These are phyloP conservation scores for Psilocybe sp. DNA, from an alignment of 768 basidiomycete genomes.

Conservation along the genomic window DNA sequence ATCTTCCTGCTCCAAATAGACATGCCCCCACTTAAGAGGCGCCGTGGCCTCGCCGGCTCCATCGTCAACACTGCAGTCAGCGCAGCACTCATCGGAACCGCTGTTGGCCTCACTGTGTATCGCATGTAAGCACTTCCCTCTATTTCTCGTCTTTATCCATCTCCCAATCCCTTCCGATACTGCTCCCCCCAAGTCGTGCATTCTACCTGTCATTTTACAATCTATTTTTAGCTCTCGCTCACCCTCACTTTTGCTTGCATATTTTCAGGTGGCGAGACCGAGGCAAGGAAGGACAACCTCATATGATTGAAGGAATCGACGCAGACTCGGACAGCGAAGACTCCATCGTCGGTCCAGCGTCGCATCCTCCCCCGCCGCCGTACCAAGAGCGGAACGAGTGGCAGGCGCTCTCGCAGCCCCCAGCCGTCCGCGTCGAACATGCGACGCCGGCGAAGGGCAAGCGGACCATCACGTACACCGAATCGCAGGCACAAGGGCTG, in stretches of 20 bases:
- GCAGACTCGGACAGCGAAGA: constrained; percentile 21
- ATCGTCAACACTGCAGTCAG: constrained; percentile 82
- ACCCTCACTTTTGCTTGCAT: constrained; percentile 1
- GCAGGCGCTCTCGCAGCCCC: constrained; percentile 2
- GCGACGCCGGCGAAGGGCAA: too few relatives aligned
- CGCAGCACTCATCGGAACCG: constrained; percentile 83
- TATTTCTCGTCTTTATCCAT: too few relatives aligned
- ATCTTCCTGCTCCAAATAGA: constrained; percentile 61
- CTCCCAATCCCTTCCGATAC: too few relatives aligned
- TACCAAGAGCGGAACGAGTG: constrained; percentile 36
- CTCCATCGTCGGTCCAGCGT: constrained; percentile 5
- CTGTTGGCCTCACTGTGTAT: constrained; percentile 85
- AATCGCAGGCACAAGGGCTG: too few relatives aligned
- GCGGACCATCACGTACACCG: too few relatives aligned
- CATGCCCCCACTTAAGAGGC: constrained; percentile 72
- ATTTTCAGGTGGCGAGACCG: constrained; percentile 70
- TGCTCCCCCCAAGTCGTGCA: too few relatives aligned
- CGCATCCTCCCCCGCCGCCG: constrained; percentile 56
- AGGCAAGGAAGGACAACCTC: constrained; percentile 40
- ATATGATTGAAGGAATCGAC: constrained; percentile 29
- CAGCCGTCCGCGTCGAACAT: not conserved
- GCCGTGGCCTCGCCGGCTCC: constrained; percentile 77
- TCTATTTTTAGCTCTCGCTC: not conserved
- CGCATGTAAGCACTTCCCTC: constrained; percentile 72
- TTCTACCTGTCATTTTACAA: not conserved